A percentile compares a stretch with the other conserved stretches of the same genome.
phyloP scores from a whole-genome alignment of 306 rosid genomes.

The Pterocarpus macrocarpus region DNA sequence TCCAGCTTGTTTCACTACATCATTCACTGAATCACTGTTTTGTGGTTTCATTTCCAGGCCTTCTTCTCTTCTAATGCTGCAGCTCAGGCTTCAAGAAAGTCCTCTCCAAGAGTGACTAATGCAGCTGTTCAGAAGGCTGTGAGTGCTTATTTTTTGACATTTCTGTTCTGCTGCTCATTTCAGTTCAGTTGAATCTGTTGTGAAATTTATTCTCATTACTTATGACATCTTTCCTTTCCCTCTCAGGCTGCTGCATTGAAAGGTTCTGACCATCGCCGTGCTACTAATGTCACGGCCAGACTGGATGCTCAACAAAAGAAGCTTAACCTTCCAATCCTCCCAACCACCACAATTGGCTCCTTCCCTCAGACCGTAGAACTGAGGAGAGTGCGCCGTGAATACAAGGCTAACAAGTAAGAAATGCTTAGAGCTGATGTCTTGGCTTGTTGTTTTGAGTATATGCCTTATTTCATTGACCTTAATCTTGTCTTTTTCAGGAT shows the following conservation, averaged over 20 bases:
- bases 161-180: conserved; percentile 24
- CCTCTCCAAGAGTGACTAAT: conserved; percentile 83
- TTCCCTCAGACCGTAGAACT: conserved; percentile 91
- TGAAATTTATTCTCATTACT: conserved; percentile 26
- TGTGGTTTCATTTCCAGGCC: conserved; percentile 56
- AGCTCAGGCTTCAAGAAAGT: conserved; percentile 80
- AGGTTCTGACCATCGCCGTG: conserved; percentile 91
- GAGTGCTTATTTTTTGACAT: conserved; percentile 54
- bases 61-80: conserved; percentile 72
- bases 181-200: conserved; percentile 8
- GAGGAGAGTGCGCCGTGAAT: conserved; percentile 91
- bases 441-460: conserved; percentile 29
- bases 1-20: conserved; percentile 2
- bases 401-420: conserved; percentile 84
- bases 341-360: conserved; percentile 92
- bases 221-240: conserved; percentile 36
- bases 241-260: conserved; percentile 85
- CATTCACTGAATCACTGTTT: conserved; percentile 30
- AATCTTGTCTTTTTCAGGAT: conserved; percentile 58
- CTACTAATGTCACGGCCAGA: conserved; percentile 80
- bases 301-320: conserved; percentile 89
- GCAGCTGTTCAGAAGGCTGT: conserved; percentile 89
- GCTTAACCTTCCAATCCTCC: conserved; percentile 90
- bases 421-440: conserved; percentile 26
- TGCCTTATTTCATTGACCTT: conserved; percentile 15